phyloP scores from a whole-genome alignment of 2,329 filamentous ascomycete species.

The Aspergillus tanneri region DNA sequence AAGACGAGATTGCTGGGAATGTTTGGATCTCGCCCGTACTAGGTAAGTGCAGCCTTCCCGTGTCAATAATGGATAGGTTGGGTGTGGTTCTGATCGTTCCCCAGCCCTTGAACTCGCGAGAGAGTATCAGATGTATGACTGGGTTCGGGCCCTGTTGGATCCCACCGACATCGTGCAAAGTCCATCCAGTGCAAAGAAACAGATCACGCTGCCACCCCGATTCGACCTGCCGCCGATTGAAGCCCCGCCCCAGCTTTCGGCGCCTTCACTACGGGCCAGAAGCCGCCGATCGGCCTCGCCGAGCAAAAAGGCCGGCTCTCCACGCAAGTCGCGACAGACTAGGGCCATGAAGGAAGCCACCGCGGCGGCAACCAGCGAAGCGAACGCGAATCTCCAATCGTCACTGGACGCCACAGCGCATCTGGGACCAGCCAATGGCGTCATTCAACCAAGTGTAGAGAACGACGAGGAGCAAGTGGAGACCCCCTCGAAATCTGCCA shows the following conservation, averaged over 20 bases:
- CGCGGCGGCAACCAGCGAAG: constrained; percentile 49
- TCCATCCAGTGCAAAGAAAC: constrained; percentile 68
- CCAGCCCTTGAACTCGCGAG: constrained; percentile 77
- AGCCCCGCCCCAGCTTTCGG: constrained; percentile 29
- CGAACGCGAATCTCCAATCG: constrained; percentile 50
- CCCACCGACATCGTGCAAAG: constrained; percentile 72
- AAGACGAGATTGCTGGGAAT: constrained; percentile 92
- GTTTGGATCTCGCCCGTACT: constrained; percentile 86
- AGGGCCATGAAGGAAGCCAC: constrained; percentile 51
- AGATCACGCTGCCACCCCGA: constrained; percentile 77
- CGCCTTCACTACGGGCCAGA: constrained; percentile 46
- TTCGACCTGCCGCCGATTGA: constrained; percentile 61
- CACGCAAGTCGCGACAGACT: constrained; percentile 54
- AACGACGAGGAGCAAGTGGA: constrained; percentile 28
- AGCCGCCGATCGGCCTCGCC: constrained; percentile 61
- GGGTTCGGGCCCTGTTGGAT: constrained; percentile 91
- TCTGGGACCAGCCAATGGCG: constrained; percentile 24
- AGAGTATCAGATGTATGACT: constrained; percentile 80
- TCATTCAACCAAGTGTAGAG: constrained; percentile 29
- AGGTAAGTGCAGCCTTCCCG: constrained; percentile 46
- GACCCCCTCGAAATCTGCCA: constrained; percentile 1
- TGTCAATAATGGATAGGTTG: not conserved
- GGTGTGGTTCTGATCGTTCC: constrained; percentile 14
- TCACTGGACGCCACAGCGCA: constrained; percentile 47
- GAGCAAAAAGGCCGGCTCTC: constrained; percentile 52